A percentile compares a stretch with the other conserved stretches of the same genome.
Conservation (phyloP, 2,329 filamentous ascomycete species). For the Bipolaris bicolor region DNA sequence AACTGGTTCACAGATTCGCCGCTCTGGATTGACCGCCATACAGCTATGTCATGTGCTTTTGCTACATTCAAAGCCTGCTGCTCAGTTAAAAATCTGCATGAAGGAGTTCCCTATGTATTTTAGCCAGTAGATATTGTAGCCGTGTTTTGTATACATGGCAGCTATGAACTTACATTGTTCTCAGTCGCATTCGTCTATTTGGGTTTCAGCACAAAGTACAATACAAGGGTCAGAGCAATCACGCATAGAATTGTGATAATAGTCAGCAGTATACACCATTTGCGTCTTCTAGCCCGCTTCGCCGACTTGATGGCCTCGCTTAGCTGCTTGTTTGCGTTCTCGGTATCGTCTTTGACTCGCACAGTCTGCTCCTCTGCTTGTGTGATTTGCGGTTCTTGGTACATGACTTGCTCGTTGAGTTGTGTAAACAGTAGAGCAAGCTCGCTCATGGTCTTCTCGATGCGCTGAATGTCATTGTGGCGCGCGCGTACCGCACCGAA, state of each 20-base stretch:
- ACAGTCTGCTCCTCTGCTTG: conserved; percentile 69
- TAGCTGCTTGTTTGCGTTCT: conserved; percentile 73
- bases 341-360: conserved; percentile 69
- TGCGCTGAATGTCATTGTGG: conserved; percentile 81
- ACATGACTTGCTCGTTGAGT: conserved; percentile 74
- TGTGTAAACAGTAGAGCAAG: conserved; percentile 74
- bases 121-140: not conserved
- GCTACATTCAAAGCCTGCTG: not conserved
- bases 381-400: conserved; percentile 70
- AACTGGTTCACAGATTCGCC: not conserved
- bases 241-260: conserved; percentile 56
- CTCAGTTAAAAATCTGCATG: not conserved
- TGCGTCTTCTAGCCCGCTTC: conserved; percentile 71
- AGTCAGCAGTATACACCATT: conserved; percentile 78
- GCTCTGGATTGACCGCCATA: not conserved
- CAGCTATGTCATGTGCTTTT: not conserved
- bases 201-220: conserved; percentile 54
- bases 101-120: not conserved
- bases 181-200: not conserved
- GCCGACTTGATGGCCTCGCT: conserved; percentile 71
- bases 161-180: not conserved
- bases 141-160: too few species aligned
- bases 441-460: conserved; percentile 76
- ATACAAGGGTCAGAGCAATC: conserved; percentile 56
- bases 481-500: conserved; percentile 80